Conservation (phyloP, 441 rosid genomes). For the Eutrema salsugineum region DNA sequence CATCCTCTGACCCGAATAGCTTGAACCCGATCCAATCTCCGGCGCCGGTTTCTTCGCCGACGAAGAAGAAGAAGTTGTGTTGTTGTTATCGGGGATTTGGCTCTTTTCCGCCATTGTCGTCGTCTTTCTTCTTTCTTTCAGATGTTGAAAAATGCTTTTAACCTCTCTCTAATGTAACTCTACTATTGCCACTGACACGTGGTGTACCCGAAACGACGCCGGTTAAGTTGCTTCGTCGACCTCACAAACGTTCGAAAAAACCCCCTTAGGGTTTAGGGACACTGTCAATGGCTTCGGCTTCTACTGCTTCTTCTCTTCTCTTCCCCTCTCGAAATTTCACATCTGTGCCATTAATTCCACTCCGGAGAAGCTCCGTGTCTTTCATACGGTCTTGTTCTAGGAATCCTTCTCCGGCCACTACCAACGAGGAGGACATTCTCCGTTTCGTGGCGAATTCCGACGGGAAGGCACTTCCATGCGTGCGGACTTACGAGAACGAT, state of each 20-base stretch:
- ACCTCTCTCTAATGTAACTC: background rate
- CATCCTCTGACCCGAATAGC: constrained; percentile 11
- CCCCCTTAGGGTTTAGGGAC: constrained; percentile 8
- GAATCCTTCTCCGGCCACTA: constrained; percentile 31
- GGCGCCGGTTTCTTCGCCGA: constrained; percentile 19
- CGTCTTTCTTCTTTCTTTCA: background rate
- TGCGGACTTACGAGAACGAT: constrained; percentile 76
- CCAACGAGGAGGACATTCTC: constrained; percentile 50
- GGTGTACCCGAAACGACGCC: background rate
- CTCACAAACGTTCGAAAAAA: background rate
- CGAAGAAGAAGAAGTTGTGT: background rate
- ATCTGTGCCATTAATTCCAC: constrained; percentile 23
- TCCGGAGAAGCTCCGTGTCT: constrained; percentile 15
- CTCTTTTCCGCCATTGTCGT: constrained; percentile 23
- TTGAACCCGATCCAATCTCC: constrained; percentile 20
- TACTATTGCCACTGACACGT: background rate
- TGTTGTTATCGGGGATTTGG: constrained; percentile 6
- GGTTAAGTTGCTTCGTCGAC: background rate
- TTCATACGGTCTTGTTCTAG: constrained; percentile 35
- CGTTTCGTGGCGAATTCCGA: constrained; percentile 59
- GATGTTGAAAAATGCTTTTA: background rate
- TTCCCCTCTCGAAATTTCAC: constrained; percentile 25
- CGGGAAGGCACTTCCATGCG: constrained; percentile 63
- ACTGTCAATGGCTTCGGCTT: constrained; percentile 40
- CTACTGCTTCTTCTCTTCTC: constrained; percentile 27